Conservation (phyloP, 495 filamentous ascomycete species). For the Immersiella caudata region DNA sequence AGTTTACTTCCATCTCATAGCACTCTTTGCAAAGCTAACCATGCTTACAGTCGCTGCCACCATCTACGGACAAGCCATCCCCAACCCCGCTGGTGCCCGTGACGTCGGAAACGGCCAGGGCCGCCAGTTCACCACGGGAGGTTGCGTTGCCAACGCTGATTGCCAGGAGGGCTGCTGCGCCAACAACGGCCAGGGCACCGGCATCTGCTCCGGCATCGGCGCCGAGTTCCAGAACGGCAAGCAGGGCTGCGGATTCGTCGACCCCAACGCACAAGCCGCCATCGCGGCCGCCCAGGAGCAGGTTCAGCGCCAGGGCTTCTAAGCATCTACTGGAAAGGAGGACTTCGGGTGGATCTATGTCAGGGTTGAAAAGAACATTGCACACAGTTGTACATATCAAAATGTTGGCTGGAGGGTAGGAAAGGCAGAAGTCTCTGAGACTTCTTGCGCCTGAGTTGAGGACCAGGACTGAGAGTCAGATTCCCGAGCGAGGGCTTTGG, state of each 20-base stretch:
- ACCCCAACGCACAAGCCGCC: constrained; percentile 7
- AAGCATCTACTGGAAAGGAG: neutral
- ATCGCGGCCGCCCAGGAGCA: constrained; percentile 8
- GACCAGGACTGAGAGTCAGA: neutral
- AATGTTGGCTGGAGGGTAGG: neutral
- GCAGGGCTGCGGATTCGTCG: constrained; percentile 14
- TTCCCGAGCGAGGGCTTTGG: neutral
- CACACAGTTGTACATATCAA: neutral
- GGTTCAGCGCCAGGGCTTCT: constrained; percentile 4
- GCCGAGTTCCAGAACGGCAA: constrained; percentile 16
- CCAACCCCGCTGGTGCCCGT: constrained; percentile 46
- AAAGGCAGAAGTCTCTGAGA: neutral
- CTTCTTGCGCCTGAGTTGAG: neutral
- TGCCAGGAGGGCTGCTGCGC: constrained; percentile 50
- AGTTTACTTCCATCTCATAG: neutral
- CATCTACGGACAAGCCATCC: constrained; percentile 39
- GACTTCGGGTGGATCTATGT: neutral
- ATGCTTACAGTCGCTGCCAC: constrained; percentile 34
- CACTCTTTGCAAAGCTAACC: constrained; percentile 12
- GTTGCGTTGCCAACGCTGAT: constrained; percentile 51
- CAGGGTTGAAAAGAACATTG: neutral
- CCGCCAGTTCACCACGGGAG: constrained; percentile 54
- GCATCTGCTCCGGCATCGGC: constrained; percentile 10
- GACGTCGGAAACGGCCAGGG: constrained; percentile 56
- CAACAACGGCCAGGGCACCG: constrained; percentile 33